A percentile compares a stretch with the other conserved stretches of the same genome.
phyloP scores from a whole-genome alignment of 2,329 filamentous ascomycete genomes.

The Apiospora marii region DNA sequence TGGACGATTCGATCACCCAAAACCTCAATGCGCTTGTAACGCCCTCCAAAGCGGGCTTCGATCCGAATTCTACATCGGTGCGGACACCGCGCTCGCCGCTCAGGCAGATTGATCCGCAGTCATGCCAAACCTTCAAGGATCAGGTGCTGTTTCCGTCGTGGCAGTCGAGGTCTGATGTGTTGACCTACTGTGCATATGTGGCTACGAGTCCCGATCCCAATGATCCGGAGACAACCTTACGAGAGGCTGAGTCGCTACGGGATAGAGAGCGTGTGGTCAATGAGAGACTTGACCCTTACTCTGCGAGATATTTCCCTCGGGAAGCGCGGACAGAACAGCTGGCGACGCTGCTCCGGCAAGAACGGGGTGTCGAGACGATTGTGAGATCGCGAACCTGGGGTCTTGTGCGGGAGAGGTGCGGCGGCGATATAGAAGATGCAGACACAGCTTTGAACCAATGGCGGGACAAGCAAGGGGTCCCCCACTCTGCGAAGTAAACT shows the following conservation, averaged over 20 bases:
- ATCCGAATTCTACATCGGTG: slow-evolving; percentile 77
- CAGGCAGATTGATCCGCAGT: slow-evolving; percentile 63
- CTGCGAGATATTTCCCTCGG: slow-evolving; percentile 78
- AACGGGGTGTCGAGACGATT: slow-evolving; percentile 79
- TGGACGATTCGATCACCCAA: slow-evolving; percentile 93
- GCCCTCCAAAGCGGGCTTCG: slow-evolving; percentile 76
- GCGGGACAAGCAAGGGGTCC: slow-evolving; percentile 30
- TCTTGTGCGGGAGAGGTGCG: slow-evolving; percentile 78
- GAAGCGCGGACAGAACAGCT: slow-evolving; percentile 84
- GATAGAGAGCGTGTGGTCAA: slow-evolving; percentile 80
- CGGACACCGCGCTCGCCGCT: slow-evolving; percentile 61
- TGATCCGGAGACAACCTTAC: slow-evolving; percentile 77
- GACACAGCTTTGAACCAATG: slow-evolving; percentile 52
- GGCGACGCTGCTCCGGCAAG: slow-evolving; percentile 76
- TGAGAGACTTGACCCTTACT: slow-evolving; percentile 92
- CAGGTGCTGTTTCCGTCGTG: slow-evolving; percentile 86
- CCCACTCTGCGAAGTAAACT: neutral
- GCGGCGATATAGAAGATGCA: slow-evolving; percentile 63
- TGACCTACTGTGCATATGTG: slow-evolving; percentile 89
- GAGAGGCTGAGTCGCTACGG: slow-evolving; percentile 74
- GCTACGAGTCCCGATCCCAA: slow-evolving; percentile 87
- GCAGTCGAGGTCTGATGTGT: slow-evolving; percentile 81
- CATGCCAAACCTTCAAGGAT: slow-evolving; percentile 78
- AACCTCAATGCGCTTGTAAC: slow-evolving; percentile 90
- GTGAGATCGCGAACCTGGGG: slow-evolving; percentile 85